Conservation (phyloP, 208 protist genomes). For the Paratrypanosoma confusum region DNA sequence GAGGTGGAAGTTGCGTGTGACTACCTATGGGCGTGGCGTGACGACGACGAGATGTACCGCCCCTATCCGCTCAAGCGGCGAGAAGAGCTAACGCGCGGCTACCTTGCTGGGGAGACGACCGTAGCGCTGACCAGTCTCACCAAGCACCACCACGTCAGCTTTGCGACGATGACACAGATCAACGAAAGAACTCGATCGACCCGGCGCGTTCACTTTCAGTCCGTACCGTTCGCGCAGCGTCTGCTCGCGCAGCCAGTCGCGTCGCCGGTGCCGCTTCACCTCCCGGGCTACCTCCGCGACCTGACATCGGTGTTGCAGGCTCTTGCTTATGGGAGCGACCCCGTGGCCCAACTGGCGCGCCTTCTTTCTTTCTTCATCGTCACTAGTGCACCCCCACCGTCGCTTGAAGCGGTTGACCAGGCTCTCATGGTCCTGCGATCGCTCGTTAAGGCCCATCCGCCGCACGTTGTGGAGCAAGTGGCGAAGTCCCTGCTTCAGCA, state of each 20-base stretch:
- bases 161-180: constrained; percentile 39
- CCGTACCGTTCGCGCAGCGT: constrained; percentile 26
- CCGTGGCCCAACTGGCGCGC: too few species aligned
- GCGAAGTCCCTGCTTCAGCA: constrained; percentile 19
- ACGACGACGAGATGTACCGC: constrained; percentile 47
- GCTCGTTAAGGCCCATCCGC: constrained; percentile 22
- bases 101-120: constrained; percentile 19
- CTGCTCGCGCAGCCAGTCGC: constrained; percentile 5
- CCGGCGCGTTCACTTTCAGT: constrained; percentile 62
- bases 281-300: neutral
- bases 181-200: constrained; percentile 13
- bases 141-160: constrained; percentile 20
- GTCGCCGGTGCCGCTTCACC: neutral
- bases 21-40: constrained; percentile 70
- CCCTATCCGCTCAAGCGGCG: constrained; percentile 27
- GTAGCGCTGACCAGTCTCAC: constrained; percentile 18
- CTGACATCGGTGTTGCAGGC: neutral
- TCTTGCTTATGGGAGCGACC: too few species aligned
- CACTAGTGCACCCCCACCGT: too few species aligned
- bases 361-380: too few species aligned
- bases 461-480: constrained; percentile 19
- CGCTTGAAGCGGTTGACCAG: neutral
- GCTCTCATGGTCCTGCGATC: neutral
- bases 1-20: constrained; percentile 22
- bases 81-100: constrained; percentile 29